phyloP scores from a whole-genome alignment of 768 basidiomycete species.

The Royoungia palumana region DNA sequence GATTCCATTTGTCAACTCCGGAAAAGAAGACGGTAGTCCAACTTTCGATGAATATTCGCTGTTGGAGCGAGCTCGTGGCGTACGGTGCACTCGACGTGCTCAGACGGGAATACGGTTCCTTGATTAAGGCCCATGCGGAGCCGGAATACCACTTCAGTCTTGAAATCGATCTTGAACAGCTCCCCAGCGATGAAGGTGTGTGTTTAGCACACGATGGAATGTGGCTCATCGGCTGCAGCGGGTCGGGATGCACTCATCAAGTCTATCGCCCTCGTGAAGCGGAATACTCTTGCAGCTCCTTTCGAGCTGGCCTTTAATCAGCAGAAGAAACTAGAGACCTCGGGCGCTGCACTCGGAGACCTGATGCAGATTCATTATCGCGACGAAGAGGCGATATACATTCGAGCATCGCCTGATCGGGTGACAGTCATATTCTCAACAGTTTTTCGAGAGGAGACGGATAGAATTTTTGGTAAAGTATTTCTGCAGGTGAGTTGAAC shows the following conservation, averaged over 20 bases:
- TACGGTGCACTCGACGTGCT: constrained; percentile 85
- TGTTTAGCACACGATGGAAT: constrained; percentile 5
- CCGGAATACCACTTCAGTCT: constrained; percentile 88
- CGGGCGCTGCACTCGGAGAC: constrained; percentile 65
- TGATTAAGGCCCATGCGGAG: constrained; percentile 68
- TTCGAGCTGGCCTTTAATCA: constrained; percentile 85
- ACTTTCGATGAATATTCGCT: constrained; percentile 95
- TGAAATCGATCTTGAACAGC: constrained; percentile 81
- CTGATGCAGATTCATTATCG: constrained; percentile 94
- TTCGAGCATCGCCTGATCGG: constrained; percentile 89
- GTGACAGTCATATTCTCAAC: constrained; percentile 98
- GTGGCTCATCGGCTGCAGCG: constrained; percentile 45
- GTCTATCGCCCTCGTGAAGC: constrained; percentile 82
- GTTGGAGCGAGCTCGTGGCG: constrained; percentile 89
- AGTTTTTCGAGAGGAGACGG: constrained; percentile 95
- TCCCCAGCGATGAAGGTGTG: constrained; percentile 78
- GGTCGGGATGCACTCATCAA: constrained; percentile 74
- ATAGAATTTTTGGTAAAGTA: constrained; percentile 95
- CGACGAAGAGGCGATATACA: constrained; percentile 95
- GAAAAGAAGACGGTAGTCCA: constrained; percentile 77
- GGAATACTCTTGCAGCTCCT: constrained; percentile 91
- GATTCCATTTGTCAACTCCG: constrained; percentile 89
- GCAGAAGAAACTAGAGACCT: constrained; percentile 80
- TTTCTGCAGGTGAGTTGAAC: constrained; percentile 79
- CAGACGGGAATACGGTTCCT: constrained; percentile 75